A percentile compares a stretch with the other conserved stretches of the same genome.
These are phyloP conservation scores for Fusarium sp. DNA, from an alignment of 2,329 filamentous ascomycete genomes.

Conservation along the genomic window DNA sequence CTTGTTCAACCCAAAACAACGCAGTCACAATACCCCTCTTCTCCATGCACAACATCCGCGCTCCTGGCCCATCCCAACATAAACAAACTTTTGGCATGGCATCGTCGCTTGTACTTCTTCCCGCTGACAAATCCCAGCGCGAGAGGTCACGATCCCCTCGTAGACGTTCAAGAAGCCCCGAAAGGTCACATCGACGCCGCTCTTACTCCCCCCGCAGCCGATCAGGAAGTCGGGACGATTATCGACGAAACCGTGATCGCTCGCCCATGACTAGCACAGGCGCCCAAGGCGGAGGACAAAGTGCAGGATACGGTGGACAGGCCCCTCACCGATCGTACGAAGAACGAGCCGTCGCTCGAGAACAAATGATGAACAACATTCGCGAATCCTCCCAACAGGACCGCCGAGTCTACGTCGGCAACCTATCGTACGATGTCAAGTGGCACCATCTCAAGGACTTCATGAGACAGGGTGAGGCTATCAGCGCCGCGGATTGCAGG, in stretches of 20 bases:
- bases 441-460: conserved; percentile 99
- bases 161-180: conserved; percentile 86
- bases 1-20: conserved; percentile 16
- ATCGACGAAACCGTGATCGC: conserved; percentile 78
- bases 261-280: conserved; percentile 87
- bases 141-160: conserved; percentile 85
- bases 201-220: conserved; percentile 84
- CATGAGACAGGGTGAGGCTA: conserved; percentile 93
- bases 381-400: conserved; percentile 97
- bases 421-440: conserved; percentile 99
- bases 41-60: conserved; percentile 9
- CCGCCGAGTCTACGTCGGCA: conserved; percentile 98
- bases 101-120: conserved; percentile 14
- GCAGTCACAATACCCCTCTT: conserved; percentile 23
- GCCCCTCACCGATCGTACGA: conserved; percentile 80
- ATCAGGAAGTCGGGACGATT: conserved; percentile 79
- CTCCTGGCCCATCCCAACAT: conserved; percentile 12
- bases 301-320: conserved; percentile 70
- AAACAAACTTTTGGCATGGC: conserved; percentile 33
- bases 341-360: conserved; percentile 83
- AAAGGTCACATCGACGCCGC: conserved; percentile 74
- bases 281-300: conserved; percentile 75
- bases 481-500: conserved; percentile 42
- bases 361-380: conserved; percentile 95
- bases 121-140: conserved; percentile 67